These are phyloP conservation scores for Podila clonocystis DNA, from an alignment of 192 early-diverging fungal species.

Conservation along the genomic window DNA sequence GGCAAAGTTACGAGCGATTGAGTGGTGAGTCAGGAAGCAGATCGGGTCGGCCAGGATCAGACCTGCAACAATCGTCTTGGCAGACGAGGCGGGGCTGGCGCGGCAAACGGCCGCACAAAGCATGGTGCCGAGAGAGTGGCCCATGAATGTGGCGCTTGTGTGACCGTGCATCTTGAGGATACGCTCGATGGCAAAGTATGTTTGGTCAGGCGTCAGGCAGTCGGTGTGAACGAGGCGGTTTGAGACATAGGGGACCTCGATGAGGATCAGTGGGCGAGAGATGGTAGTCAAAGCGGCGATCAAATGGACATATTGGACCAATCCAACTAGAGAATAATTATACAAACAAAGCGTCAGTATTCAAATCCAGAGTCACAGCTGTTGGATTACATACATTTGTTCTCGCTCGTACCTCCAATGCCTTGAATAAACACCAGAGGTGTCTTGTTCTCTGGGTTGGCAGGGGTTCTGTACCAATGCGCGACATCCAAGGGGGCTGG, in stretches of 20 bases:
- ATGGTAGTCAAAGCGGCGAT: conserved; percentile 54
- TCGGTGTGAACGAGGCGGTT: conserved; percentile 66
- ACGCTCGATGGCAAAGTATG: conserved; percentile 60
- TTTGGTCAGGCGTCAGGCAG: conserved; percentile 65
- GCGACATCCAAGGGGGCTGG: conserved; percentile 18
- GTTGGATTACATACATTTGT: too few species aligned
- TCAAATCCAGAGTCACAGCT: too few species aligned
- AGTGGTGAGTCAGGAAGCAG: conserved; percentile 70
- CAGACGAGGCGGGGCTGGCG: conserved; percentile 42
- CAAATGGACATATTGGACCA: conserved; percentile 64
- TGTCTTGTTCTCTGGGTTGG: conserved; percentile 38
- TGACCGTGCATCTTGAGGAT: conserved; percentile 64
- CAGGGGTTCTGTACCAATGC: conserved; percentile 30
- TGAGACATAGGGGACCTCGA: conserved; percentile 72
- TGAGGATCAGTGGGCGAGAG: conserved; percentile 57
- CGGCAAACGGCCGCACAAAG: conserved; percentile 68
- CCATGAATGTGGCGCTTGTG: conserved; percentile 69
- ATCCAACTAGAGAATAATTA: conserved; percentile 39
- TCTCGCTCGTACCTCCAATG: conserved; percentile 49
- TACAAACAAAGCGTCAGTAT: too few species aligned
- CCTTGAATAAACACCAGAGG: conserved; percentile 79
- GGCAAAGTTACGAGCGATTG: conserved; percentile 71
- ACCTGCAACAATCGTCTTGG: conserved; percentile 58
- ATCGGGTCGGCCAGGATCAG: conserved; percentile 74
- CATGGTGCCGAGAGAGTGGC: conserved; percentile 73